These are phyloP conservation scores for Mrakia blollopis DNA, from an alignment of 768 basidiomycete genomes.

Conservation along the genomic window DNA sequence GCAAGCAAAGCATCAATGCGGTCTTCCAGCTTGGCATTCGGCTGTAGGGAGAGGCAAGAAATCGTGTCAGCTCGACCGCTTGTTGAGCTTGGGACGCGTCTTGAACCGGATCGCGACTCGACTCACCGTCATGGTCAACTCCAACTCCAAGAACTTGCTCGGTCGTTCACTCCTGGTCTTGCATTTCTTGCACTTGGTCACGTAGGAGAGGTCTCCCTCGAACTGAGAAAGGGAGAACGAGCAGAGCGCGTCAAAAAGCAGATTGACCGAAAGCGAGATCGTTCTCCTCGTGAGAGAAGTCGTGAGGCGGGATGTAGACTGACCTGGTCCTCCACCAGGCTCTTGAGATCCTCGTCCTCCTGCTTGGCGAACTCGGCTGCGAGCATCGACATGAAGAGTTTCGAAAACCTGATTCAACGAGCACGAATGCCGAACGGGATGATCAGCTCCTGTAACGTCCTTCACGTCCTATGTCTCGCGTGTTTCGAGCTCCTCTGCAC, in stretches of 20 bases:
- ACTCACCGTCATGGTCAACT: constrained; percentile 71
- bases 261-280: not conserved
- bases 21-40: constrained; percentile 67
- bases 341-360: constrained; percentile 55
- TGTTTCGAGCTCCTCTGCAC: no score
- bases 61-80: not conserved
- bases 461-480: no score
- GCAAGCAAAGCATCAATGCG: constrained; percentile 51
- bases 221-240: constrained; percentile 54
- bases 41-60: constrained; percentile 47
- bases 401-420: constrained; percentile 65
- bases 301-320: constrained; percentile 21
- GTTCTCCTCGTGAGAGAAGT: not conserved
- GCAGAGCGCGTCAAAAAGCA: constrained; percentile 2
- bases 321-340: constrained; percentile 70
- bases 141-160: constrained; percentile 71
- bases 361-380: constrained; percentile 85
- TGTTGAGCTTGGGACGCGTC: not conserved
- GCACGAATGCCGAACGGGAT: not conserved
- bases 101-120: no score
- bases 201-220: constrained; percentile 76
- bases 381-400: constrained; percentile 85
- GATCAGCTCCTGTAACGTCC: no score
- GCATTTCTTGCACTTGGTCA: constrained; percentile 71
- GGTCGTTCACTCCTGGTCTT: constrained; percentile 58